Evolutionary conservation across 768 basidiomycete species (phyloP), one percentile per base, ranked within the genome.

Genomic region (Chiua virens): DNA sequence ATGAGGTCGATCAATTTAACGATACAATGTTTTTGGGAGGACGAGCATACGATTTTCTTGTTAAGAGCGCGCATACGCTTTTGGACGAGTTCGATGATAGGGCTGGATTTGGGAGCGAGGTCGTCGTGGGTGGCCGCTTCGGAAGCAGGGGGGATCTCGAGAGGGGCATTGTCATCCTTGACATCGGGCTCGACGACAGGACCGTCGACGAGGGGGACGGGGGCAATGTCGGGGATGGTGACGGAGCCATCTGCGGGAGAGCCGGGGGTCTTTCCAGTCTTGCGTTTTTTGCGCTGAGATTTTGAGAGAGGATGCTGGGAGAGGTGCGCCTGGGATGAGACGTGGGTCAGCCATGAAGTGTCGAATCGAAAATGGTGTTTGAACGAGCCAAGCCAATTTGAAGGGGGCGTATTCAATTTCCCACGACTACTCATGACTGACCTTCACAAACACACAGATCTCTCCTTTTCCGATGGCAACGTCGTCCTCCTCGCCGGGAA

Each of bases 11-110:
- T 23, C 52, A 52, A 38, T 57, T 56, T 40, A 55, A 45, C 34
- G 32, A 40, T 34, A 44, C 57, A 21, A 62, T n/a, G 45, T 49
- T 3, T 17, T 41, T 41, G 23, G 28, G 30, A 57, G 18, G 58
- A 72, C 42, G 21, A 17, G 73, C 82, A 58, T 65, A 90, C 92
- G 55, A 93, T 89, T 72, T 94, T 95, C 77, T 94, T 94, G 48
- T 76, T 78, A 20, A 89, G 78, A 35, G 79, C 75, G 56, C 90
- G 89, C 62, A 90, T 70, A 44, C 92, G 80, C 72, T 92, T 94
- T 61, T 77, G 76, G 55, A 95, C 72, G 54, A 95, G 79, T 41
- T 94, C 91, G 45, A 87, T 81, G 49, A 88, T 78, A 8, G 91
- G 85, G 54, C 86, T 88, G 17, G 66, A 70, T 65, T 84, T 88